Percentiles rank a stretch among this genome's conserved stretches.
Conservation (phyloP, 2,329 filamentous ascomycete species). For the Thelonectria olida region DNA sequence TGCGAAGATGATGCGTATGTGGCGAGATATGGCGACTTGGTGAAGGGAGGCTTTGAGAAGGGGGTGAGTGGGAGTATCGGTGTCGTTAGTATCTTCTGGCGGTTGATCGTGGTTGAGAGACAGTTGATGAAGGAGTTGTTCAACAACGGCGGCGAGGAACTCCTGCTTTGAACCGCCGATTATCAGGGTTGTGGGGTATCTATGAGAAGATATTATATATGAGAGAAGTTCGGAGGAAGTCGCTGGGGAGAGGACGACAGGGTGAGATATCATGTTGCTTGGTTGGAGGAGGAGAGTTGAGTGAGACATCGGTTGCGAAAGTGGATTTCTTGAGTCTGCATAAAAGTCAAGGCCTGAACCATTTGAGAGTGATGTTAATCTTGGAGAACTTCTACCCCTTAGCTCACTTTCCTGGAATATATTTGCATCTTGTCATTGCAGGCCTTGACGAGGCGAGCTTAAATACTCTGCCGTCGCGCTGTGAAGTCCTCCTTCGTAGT, state of each 20-base stretch:
- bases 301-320: neutral
- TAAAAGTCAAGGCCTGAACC: neutral
- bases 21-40: constrained; percentile 73
- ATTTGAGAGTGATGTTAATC: neutral
- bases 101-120: neutral
- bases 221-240: constrained; percentile 70
- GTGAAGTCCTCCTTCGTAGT: too few relatives aligned
- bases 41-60: constrained; percentile 73
- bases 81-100: neutral
- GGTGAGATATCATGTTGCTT: constrained; percentile 37
- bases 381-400: neutral
- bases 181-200: constrained; percentile 71
- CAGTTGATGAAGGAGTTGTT: constrained; percentile 52
- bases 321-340: neutral
- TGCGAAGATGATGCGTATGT: constrained; percentile 76
- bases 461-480: too few relatives aligned
- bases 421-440: neutral
- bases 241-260: constrained; percentile 60
- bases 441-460: too few relatives aligned
- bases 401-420: neutral
- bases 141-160: constrained; percentile 70
- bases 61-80: constrained; percentile 21
- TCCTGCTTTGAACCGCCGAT: constrained; percentile 72
- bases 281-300: neutral
- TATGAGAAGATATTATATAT: constrained; percentile 66